phyloP scores from a whole-genome alignment of 2,329 filamentous ascomycete species.

The Penicillium sp. region DNA sequence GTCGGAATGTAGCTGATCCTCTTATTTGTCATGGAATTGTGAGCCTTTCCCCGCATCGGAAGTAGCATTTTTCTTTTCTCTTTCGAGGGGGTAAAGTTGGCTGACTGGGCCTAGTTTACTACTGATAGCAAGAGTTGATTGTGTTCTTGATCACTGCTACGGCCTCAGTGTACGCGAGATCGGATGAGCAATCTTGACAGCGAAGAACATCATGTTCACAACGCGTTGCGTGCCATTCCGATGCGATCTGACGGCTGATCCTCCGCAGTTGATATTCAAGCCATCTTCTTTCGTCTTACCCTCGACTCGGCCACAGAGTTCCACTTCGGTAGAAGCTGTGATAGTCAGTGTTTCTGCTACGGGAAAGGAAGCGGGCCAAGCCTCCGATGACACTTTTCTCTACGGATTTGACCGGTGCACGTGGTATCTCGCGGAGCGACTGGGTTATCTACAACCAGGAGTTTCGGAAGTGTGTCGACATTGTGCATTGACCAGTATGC shows the following conservation, averaged over 20 bases:
- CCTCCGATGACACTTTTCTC: not conserved
- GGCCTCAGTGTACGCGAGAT: slow-evolving; percentile 53
- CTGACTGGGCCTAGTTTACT: slow-evolving; percentile 35
- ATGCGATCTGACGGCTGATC: slow-evolving; percentile 53
- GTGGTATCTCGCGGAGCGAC: slow-evolving; percentile 1
- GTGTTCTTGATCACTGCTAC: slow-evolving; percentile 41
- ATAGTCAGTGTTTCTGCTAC: not conserved
- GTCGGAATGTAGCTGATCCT: not conserved
- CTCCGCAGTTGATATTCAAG: slow-evolving; percentile 56
- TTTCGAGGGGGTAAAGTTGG: not conserved
- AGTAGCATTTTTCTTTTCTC: not conserved
- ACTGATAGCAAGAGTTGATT: slow-evolving; percentile 50
- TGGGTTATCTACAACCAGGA: not conserved
- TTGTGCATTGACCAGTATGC: not conserved
- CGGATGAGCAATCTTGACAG: slow-evolving; percentile 55
- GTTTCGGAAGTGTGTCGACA: slow-evolving; percentile 1
- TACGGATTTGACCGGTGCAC: not conserved
- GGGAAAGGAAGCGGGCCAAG: not conserved
- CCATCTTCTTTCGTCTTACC: slow-evolving; percentile 63
- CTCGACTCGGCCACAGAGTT: slow-evolving; percentile 68
- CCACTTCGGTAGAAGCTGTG: slow-evolving; percentile 55
- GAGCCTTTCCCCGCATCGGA: not conserved
- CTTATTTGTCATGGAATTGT: not conserved
- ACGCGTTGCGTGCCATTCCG: slow-evolving; percentile 18
- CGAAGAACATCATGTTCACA: slow-evolving; percentile 58